Conservation (phyloP, 202 grass and related monocot species). For the Cymbopogon flexuosus region DNA sequence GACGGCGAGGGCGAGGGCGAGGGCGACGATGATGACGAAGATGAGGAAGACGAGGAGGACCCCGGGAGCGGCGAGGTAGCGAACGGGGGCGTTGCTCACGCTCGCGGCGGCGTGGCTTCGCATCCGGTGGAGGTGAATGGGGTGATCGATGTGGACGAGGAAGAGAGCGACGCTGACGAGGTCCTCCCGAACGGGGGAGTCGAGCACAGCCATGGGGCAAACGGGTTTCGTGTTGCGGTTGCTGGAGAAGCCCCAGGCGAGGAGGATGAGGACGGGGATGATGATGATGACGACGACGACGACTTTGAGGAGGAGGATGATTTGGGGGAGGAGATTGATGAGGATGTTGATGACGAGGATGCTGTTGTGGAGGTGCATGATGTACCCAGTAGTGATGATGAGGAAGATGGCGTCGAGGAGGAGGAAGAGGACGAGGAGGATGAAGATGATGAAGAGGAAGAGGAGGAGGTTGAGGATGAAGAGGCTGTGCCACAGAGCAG, state of each 20-base stretch:
- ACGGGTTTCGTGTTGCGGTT: slow-evolving; percentile 66
- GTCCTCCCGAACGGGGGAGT: slow-evolving; percentile 47
- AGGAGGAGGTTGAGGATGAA: slow-evolving; percentile 57
- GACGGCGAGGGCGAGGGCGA: slow-evolving; percentile 49
- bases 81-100: slow-evolving; percentile 40
- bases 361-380: slow-evolving; percentile 76
- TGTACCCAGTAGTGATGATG: slow-evolving; percentile 53
- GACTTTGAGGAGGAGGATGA: slow-evolving; percentile 62
- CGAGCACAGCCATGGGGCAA: slow-evolving; percentile 40
- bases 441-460: slow-evolving; percentile 49
- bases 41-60: slow-evolving; percentile 58
- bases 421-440: slow-evolving; percentile 29
- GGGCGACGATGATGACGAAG: slow-evolving; percentile 58
- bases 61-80: slow-evolving; percentile 81
- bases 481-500: slow-evolving; percentile 56
- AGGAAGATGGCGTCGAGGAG: slow-evolving; percentile 42
- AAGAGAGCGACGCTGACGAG: slow-evolving; percentile 89
- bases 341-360: slow-evolving; percentile 58
- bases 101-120: slow-evolving; percentile 4
- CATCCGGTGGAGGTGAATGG: slow-evolving; percentile 45
- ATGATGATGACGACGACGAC: slow-evolving; percentile 56
- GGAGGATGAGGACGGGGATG: slow-evolving; percentile 62
- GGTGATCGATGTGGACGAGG: slow-evolving; percentile 76
- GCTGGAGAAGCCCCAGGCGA: slow-evolving; percentile 37
- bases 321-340: slow-evolving; percentile 82